Percentiles rank a stretch among this genome's conserved stretches.
Evolutionary conservation across 176 grass and related monocot species (phyloP).

Genomic region (Thalia dealbata): DNA sequence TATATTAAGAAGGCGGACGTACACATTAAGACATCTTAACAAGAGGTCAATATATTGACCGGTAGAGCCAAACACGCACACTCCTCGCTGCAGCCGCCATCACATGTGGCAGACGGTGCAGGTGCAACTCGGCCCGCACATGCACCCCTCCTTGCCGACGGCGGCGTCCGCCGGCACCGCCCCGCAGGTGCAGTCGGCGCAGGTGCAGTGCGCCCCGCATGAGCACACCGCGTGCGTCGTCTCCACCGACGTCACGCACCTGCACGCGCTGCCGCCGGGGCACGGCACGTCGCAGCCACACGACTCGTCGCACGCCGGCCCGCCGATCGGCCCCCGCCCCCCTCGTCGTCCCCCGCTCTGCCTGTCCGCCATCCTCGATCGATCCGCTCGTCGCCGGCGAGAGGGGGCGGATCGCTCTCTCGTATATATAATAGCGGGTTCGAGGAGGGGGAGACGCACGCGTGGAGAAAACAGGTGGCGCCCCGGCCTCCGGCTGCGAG

Average conservation of each 20-base stretch:
- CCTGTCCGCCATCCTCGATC: background rate
- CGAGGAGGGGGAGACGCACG: too few relatives aligned
- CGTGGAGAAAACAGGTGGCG: background rate
- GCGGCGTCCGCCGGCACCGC: background rate
- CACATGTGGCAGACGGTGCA: slow-evolving; percentile 8
- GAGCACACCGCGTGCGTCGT: background rate
- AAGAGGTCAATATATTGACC: too few relatives aligned
- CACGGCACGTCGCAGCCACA: slow-evolving; percentile 14
- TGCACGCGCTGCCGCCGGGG: background rate
- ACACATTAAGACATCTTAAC: too few relatives aligned
- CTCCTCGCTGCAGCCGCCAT: background rate
- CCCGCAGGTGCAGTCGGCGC: background rate
- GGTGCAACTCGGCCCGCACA: background rate
- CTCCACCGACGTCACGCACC: background rate
- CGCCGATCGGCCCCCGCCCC: background rate
- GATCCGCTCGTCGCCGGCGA: too few relatives aligned
- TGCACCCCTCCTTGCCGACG: slow-evolving; percentile 11
- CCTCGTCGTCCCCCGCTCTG: background rate
- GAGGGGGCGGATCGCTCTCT: too few relatives aligned
- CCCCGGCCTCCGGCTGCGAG: background rate
- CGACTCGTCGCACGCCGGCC: background rate
- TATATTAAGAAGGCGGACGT: too few relatives aligned
- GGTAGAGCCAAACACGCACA: background rate
- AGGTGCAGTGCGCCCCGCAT: background rate
- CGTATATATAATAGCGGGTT: too few relatives aligned